Conservation (phyloP, 257 asterid species). For the Solanum neorickii region DNA sequence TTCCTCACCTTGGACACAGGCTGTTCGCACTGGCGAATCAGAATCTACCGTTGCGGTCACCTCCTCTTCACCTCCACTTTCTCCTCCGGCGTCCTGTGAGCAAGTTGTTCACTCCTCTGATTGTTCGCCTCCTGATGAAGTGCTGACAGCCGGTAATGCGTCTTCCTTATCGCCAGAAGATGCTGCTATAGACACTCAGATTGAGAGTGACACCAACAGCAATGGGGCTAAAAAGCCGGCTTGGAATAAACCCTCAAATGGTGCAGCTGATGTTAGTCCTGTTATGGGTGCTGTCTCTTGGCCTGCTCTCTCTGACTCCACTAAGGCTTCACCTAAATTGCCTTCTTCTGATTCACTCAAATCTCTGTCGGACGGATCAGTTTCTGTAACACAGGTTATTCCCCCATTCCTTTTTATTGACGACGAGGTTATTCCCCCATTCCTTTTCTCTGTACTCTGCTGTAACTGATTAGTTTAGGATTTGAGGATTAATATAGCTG, state of each 20-base stretch:
- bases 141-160: not conserved
- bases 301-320: conserved; percentile 76
- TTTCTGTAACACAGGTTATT: conserved; percentile 38
- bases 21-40: conserved; percentile 45
- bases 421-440: conserved; percentile 20
- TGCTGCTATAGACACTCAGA: conserved; percentile 19
- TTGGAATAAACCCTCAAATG: conserved; percentile 49
- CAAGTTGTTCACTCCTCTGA: conserved; percentile 16
- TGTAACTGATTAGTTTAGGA: not conserved
- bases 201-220: conserved; percentile 27
- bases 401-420: too few relatives aligned
- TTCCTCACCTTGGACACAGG: conserved; percentile 43
- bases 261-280: conserved; percentile 28
- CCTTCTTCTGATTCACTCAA: conserved; percentile 32
- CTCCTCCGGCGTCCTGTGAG: conserved; percentile 11
- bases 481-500: not conserved
- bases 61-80: conserved; percentile 11
- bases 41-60: conserved; percentile 13
- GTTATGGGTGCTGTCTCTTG: conserved; percentile 70
- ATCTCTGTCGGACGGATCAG: conserved; percentile 21
- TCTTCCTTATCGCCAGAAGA: conserved; percentile 7
- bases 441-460: conserved; percentile 3
- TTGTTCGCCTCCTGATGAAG: conserved; percentile 3
- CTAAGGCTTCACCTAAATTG: conserved; percentile 54
- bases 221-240: conserved; percentile 38